These are phyloP conservation scores for Aspergillus cejpii DNA, from an alignment of 2,329 filamentous ascomycete species.

Conservation along the genomic window DNA sequence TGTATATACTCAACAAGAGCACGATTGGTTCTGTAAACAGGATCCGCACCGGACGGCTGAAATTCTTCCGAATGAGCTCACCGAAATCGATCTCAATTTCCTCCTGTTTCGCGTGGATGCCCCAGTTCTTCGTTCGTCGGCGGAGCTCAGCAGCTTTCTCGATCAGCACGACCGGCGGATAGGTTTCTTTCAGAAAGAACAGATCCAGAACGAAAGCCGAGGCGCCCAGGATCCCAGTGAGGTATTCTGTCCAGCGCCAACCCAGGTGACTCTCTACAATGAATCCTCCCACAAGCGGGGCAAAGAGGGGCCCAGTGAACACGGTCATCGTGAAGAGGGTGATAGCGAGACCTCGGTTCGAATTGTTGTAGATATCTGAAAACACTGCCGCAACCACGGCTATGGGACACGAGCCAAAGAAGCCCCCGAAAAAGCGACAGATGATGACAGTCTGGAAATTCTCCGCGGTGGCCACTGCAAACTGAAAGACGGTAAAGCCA, in stretches of 20 bases:
- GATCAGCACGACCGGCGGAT: conserved; percentile 48
- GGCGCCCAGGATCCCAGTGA: conserved; percentile 47
- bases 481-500: conserved; percentile 37
- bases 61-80: conserved; percentile 42
- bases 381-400: conserved; percentile 51
- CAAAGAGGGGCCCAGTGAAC: conserved; percentile 47
- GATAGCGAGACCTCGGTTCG: conserved; percentile 38
- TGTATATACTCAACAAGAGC: conserved; percentile 30
- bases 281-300: conserved; percentile 51
- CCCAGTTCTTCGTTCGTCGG: conserved; percentile 49
- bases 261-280: conserved; percentile 45
- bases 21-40: conserved; percentile 36
- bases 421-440: conserved; percentile 46
- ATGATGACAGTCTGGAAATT: conserved; percentile 36
- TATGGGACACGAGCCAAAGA: conserved; percentile 49
- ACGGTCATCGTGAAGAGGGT: conserved; percentile 48
- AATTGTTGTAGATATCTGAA: conserved; percentile 51
- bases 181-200: conserved; percentile 47
- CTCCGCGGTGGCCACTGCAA: conserved; percentile 36
- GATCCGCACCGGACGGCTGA: conserved; percentile 37
- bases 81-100: conserved; percentile 45
- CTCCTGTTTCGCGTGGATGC: conserved; percentile 48
- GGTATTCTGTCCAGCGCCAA: conserved; percentile 47
- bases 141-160: conserved; percentile 47
- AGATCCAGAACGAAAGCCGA: conserved; percentile 28